Conservation (phyloP, 768 basidiomycete genomes). For the Stropharia rugosoannulata region DNA sequence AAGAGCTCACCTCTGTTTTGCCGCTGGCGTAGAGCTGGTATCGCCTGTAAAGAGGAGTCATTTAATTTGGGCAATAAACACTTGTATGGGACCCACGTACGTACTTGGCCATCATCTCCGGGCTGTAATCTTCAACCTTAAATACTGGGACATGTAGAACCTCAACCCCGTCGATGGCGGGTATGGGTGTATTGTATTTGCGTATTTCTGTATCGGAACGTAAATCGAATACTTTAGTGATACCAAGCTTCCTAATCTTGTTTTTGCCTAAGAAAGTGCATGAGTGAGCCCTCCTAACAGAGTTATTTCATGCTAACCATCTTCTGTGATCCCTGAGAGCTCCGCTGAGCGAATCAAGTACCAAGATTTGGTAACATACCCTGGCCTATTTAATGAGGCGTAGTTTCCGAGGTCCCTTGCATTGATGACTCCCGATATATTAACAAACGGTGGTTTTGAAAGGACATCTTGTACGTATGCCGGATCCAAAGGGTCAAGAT, state of each 20-base stretch:
- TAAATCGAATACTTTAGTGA: constrained; percentile 72
- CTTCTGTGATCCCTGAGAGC: constrained; percentile 64
- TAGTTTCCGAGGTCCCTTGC: constrained; percentile 71
- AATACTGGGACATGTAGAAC: constrained; percentile 67
- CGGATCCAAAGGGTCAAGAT: constrained; percentile 67
- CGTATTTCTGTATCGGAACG: constrained; percentile 78
- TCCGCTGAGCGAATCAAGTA: constrained; percentile 72
- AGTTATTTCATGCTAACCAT: constrained; percentile 43
- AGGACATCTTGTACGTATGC: constrained; percentile 61
- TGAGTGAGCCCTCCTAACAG: not conserved
- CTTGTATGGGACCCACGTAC: constrained; percentile 39
- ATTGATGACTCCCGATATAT: constrained; percentile 73
- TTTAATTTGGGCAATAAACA: constrained; percentile 16
- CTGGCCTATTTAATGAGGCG: constrained; percentile 43
- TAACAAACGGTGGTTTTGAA: constrained; percentile 69
- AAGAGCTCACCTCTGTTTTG: constrained; percentile 62
- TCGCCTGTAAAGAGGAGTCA: constrained; percentile 41
- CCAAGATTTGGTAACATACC: constrained; percentile 54
- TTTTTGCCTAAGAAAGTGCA: constrained; percentile 46
- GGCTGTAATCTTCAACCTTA: constrained; percentile 75
- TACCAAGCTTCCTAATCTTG: constrained; percentile 57
- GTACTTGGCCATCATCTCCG: constrained; percentile 81
- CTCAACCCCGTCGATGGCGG: constrained; percentile 61
- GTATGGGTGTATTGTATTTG: constrained; percentile 69
- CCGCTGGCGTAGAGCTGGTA: constrained; percentile 78